These are phyloP conservation scores for Fusarium sarcochroum DNA, from an alignment of 2,329 filamentous ascomycete genomes.

Conservation along the genomic window DNA sequence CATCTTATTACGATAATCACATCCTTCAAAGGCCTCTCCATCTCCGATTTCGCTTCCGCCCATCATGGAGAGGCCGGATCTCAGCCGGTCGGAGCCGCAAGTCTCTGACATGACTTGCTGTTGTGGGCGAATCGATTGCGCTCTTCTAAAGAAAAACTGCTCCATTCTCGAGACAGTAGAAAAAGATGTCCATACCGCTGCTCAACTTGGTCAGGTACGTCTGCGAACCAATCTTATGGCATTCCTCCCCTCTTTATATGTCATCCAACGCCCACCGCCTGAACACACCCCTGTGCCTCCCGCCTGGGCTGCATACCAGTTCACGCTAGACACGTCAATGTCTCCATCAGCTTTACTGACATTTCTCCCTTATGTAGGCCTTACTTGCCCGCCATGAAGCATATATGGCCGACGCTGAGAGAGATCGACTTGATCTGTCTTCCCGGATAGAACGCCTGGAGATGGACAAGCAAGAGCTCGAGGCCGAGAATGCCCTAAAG, in stretches of 20 bases:
- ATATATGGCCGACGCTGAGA: slow-evolving; percentile 93
- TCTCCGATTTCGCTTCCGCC: slow-evolving; percentile 33
- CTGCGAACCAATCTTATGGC: slow-evolving; percentile 49
- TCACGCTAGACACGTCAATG: slow-evolving; percentile 31
- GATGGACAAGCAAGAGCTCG: slow-evolving; percentile 78
- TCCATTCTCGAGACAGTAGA: slow-evolving; percentile 84
- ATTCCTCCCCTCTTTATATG: slow-evolving; percentile 41
- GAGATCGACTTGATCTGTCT: slow-evolving; percentile 81
- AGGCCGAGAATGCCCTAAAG: slow-evolving; percentile 81
- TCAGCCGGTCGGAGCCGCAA: slow-evolving; percentile 42
- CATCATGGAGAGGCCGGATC: slow-evolving; percentile 47
- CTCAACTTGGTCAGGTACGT: slow-evolving; percentile 92
- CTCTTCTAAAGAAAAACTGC: slow-evolving; percentile 85
- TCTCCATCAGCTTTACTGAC: slow-evolving; percentile 70
- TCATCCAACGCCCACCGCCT: slow-evolving; percentile 20
- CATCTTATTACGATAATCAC: slow-evolving; percentile 32
- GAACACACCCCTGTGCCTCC: slow-evolving; percentile 18
- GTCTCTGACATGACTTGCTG: slow-evolving; percentile 75
- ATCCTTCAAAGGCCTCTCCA: slow-evolving; percentile 38
- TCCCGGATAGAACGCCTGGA: slow-evolving; percentile 83
- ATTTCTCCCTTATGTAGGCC: slow-evolving; percentile 78
- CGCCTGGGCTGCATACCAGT: slow-evolving; percentile 44
- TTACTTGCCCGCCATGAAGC: slow-evolving; percentile 92
- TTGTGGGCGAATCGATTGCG: slow-evolving; percentile 85
- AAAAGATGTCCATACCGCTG: slow-evolving; percentile 88